Base-by-base conservation (phyloP, 352 stramenopile species). In the Phytophthora fragariaefolia region DNA sequence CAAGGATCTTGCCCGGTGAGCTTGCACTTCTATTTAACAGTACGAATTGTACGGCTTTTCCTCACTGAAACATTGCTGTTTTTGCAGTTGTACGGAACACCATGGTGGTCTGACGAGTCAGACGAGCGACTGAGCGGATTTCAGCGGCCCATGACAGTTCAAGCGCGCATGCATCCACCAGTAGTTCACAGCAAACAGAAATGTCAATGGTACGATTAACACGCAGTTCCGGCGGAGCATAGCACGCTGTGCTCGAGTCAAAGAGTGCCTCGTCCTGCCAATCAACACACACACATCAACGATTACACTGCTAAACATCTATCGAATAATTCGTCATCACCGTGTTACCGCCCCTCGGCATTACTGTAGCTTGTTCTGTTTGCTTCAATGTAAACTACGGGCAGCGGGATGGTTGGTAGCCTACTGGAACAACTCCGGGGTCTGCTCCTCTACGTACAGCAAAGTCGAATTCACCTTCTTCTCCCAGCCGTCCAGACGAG, bases 391-490 rank as follows among this genome's bases (percentile, higher is more conserved):
- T 17, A 10, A 27, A 28, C 42, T 54, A 43, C 38, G 30, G 18
- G 46, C 50, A 67, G 36, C 26, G 42, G 36, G 61, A 34, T 54
- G 8, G 4, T 40, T 42, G 42, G 10, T 17, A 34, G 24, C 42
- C 65, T 89, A 95, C 77, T 96, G 85, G 66, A 96, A 96, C 18
- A 96, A 71, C 62, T 96, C 87, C 15, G 85, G 87, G 15, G 87
- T 96, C 66, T 96, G 87, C 50, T 96, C 87, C 61, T 96, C 87
- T 36, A 96, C 84, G 59, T 89, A 96, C 64, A 92, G 58, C 69
- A 94, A 71, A 57, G 87, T 94, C 56, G 82, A 89, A 63, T 87
- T 87, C 50, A 96, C 87, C 76, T 96, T 93, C 66, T 88, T 89
- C 63, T 87, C 81, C 87, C 87, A 96, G 20, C 58, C 74, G 47